These are phyloP conservation scores for Coniella lustricola DNA, from an alignment of 2,329 filamentous ascomycete genomes.

Conservation along the genomic window DNA sequence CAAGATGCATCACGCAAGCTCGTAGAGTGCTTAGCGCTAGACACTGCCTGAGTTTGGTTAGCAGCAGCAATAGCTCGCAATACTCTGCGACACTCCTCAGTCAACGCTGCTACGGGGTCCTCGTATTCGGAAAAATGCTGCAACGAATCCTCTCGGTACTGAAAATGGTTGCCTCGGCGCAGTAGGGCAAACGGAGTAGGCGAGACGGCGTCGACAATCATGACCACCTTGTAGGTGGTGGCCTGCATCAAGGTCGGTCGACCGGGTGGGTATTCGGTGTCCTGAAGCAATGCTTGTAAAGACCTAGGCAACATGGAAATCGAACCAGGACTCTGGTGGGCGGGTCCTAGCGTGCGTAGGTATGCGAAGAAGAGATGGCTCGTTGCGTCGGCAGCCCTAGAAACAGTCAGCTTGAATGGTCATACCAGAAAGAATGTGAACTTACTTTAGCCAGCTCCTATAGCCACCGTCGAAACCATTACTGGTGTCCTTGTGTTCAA, in stretches of 20 bases:
- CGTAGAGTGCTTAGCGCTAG: slow-evolving; percentile 63
- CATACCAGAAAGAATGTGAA: not conserved
- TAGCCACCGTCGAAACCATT: slow-evolving; percentile 95
- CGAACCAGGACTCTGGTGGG: slow-evolving; percentile 59
- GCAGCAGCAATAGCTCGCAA: slow-evolving; percentile 79
- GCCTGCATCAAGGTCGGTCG: slow-evolving; percentile 69
- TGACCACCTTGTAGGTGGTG: slow-evolving; percentile 80
- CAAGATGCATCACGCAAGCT: slow-evolving; percentile 80
- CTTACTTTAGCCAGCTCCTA: slow-evolving; percentile 74
- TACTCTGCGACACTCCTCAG: slow-evolving; percentile 89
- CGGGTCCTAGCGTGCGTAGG: slow-evolving; percentile 80
- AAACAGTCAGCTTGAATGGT: slow-evolving; percentile 24
- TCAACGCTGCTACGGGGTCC: slow-evolving; percentile 80
- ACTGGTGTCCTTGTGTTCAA: slow-evolving; percentile 79
- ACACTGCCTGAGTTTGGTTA: slow-evolving; percentile 71
- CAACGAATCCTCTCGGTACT: slow-evolving; percentile 86
- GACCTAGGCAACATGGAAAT: slow-evolving; percentile 86
- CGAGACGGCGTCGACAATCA: slow-evolving; percentile 94
- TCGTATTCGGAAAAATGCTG: slow-evolving; percentile 83
- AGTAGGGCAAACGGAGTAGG: slow-evolving; percentile 89
- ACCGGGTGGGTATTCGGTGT: slow-evolving; percentile 89
- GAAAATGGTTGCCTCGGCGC: slow-evolving; percentile 86
- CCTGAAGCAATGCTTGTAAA: slow-evolving; percentile 80
- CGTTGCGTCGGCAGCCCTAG: slow-evolving; percentile 84
- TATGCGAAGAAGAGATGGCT: slow-evolving; percentile 98